These are phyloP conservation scores for Davidsoniella virescens DNA, from an alignment of 2,329 filamentous ascomycete species.

Conservation along the genomic window DNA sequence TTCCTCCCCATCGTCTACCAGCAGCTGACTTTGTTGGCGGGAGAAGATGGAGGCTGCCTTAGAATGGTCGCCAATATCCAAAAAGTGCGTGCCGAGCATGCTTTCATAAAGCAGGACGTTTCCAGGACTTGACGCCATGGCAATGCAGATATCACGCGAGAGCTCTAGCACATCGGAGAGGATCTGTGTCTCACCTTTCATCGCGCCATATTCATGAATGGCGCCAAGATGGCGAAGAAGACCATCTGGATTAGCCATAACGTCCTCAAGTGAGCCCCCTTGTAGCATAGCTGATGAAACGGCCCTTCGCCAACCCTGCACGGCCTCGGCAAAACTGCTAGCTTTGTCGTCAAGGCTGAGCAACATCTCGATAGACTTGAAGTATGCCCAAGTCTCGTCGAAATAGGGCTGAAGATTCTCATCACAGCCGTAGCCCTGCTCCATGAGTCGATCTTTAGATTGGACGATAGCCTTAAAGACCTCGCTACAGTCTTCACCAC, in stretches of 20 bases:
- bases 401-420: constrained; percentile 9
- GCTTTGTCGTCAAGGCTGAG: constrained; percentile 1
- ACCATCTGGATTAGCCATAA: constrained; percentile 24
- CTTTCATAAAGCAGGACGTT: constrained; percentile 30
- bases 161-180: constrained; percentile 32
- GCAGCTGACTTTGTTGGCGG: constrained; percentile 35
- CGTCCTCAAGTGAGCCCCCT: constrained; percentile 11
- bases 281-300: constrained; percentile 11
- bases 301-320: constrained; percentile 9
- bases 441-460: constrained; percentile 6
- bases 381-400: constrained; percentile 12
- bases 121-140: constrained; percentile 18
- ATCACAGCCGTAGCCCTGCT: constrained; percentile 7
- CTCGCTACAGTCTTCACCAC: constrained; percentile 4
- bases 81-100: constrained; percentile 35
- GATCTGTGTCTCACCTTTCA: constrained; percentile 32
- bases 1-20: constrained; percentile 24
- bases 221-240: constrained; percentile 35
- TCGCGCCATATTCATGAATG: constrained; percentile 32
- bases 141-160: constrained; percentile 24
- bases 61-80: constrained; percentile 33
- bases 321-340: constrained; percentile 6
- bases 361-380: constrained; percentile 12
- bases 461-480: constrained; percentile 1
- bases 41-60: constrained; percentile 36